Evolutionary conservation across 345 rosid species (phyloP).

Genomic region (Syzygium aqueum): DNA sequence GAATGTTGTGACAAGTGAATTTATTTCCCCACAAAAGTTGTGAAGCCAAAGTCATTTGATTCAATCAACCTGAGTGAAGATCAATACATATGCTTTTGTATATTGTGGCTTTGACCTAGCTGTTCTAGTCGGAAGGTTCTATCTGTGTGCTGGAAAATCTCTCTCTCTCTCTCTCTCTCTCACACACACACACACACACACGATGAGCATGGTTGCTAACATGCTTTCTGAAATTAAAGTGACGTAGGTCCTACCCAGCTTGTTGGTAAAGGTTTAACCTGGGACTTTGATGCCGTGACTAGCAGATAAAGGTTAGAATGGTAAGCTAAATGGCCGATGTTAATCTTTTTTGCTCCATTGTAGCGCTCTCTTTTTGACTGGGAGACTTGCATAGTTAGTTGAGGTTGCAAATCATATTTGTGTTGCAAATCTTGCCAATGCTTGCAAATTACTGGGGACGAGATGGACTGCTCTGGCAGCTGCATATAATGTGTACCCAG

Average conservation of each 20-base stretch:
- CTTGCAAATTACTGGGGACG: not conserved
- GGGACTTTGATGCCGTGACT: not conserved
- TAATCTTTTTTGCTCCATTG: not conserved
- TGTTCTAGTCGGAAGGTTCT: not conserved
- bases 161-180: not conserved
- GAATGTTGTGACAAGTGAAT: not conserved
- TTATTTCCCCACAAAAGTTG: not conserved
- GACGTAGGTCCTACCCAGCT: not conserved
- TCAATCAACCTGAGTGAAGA: not conserved
- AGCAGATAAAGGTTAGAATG: not conserved
- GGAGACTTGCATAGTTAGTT: not conserved
- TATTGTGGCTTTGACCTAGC: not conserved
- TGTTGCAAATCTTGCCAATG: not conserved
- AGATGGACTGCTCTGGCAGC: not conserved
- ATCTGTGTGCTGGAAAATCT: not conserved
- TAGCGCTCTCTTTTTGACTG: not conserved
- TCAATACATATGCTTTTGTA: not conserved
- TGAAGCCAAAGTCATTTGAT: not conserved
- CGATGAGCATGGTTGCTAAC: not conserved
- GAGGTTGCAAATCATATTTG: not conserved
- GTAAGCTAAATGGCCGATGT: not conserved
- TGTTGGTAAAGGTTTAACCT: not conserved
- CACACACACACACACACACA: accelerated
- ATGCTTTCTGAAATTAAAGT: not conserved
- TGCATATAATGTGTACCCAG: not conserved